These are phyloP conservation scores for Lanzia echinophila DNA, from an alignment of 2,329 filamentous ascomycete genomes.

Conservation along the genomic window DNA sequence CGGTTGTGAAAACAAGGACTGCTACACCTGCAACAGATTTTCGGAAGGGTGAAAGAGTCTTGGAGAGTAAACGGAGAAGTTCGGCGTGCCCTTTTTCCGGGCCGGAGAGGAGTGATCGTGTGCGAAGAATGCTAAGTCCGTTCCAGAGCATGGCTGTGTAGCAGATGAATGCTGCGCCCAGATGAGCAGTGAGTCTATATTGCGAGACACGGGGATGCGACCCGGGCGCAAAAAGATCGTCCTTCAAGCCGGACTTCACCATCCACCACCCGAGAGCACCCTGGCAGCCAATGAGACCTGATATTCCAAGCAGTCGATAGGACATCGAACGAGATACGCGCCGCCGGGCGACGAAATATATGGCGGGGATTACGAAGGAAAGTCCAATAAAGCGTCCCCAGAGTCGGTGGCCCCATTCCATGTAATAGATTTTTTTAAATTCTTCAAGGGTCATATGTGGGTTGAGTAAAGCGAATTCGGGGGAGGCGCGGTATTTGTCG, in stretches of 20 bases:
- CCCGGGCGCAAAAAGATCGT: conserved; percentile 88
- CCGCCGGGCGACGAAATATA: conserved; percentile 79
- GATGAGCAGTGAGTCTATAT: conserved; percentile 84
- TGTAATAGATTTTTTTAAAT: conserved; percentile 98
- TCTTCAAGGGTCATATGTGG: conserved; percentile 86
- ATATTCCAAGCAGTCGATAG: conserved; percentile 71
- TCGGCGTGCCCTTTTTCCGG: conserved; percentile 51
- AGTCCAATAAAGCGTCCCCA: conserved; percentile 92
- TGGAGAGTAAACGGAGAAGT: conserved; percentile 56
- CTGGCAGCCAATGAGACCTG: conserved; percentile 85
- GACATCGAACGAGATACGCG: conserved; percentile 76
- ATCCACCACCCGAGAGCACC: conserved; percentile 99
- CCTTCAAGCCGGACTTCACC: conserved; percentile 93
- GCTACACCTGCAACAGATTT: conserved; percentile 64
- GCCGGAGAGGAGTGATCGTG: conserved; percentile 62
- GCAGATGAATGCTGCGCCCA: conserved; percentile 85
- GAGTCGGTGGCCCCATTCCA: conserved; percentile 95
- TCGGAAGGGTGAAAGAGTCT: conserved; percentile 66
- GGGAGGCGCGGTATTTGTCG: conserved; percentile 82
- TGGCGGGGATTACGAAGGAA: conserved; percentile 78
- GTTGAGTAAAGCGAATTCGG: conserved; percentile 89
- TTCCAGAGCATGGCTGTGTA: conserved; percentile 93
- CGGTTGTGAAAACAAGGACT: conserved; percentile 76
- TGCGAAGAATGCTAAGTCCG: conserved; percentile 75
- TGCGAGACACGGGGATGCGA: conserved; percentile 89